Conservation (phyloP, 768 basidiomycete genomes). For the Agaricus sinodeliciosus region DNA sequence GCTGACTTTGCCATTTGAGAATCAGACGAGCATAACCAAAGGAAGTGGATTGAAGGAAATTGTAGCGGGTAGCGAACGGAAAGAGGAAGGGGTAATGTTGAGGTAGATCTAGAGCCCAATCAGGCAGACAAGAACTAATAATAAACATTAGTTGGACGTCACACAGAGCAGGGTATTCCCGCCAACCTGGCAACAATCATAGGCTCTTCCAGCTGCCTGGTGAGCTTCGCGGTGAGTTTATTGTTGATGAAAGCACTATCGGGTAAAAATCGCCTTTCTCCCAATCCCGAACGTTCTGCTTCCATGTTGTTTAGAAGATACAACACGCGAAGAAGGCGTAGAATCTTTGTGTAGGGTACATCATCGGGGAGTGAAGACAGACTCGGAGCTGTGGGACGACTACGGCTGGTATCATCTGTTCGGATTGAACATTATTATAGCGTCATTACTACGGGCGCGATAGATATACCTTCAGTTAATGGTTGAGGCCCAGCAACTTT, state of each 20-base stretch:
- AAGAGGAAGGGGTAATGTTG: slow-evolving; percentile 98
- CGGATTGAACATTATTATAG: slow-evolving; percentile 20
- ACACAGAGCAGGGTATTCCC: background rate
- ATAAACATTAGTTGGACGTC: slow-evolving; percentile 7
- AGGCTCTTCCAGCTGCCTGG: slow-evolving; percentile 92
- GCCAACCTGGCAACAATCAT: slow-evolving; percentile 96
- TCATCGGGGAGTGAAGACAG: slow-evolving; percentile 81
- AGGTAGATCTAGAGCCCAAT: slow-evolving; percentile 95
- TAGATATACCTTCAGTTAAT: slow-evolving; percentile 48
- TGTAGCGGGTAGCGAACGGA: slow-evolving; percentile 96
- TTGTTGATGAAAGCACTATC: slow-evolving; percentile 94
- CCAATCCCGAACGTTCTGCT: slow-evolving; percentile 48
- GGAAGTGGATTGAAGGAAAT: slow-evolving; percentile 94
- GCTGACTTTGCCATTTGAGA: slow-evolving; percentile 90
- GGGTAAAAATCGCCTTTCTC: slow-evolving; percentile 52
- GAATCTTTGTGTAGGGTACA: slow-evolving; percentile 81
- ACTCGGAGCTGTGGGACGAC: slow-evolving; percentile 54
- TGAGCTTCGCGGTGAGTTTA: slow-evolving; percentile 96
- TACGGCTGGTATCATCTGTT: slow-evolving; percentile 34
- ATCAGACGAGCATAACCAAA: slow-evolving; percentile 97
- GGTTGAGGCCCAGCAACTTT: slow-evolving; percentile 83
- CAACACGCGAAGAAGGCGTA: slow-evolving; percentile 83
- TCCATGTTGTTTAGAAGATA: slow-evolving; percentile 78
- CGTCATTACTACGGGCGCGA: background rate
- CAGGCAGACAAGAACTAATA: slow-evolving; percentile 85